phyloP scores from a whole-genome alignment of 2,329 filamentous ascomycete species.

The Onygenales sp. region DNA sequence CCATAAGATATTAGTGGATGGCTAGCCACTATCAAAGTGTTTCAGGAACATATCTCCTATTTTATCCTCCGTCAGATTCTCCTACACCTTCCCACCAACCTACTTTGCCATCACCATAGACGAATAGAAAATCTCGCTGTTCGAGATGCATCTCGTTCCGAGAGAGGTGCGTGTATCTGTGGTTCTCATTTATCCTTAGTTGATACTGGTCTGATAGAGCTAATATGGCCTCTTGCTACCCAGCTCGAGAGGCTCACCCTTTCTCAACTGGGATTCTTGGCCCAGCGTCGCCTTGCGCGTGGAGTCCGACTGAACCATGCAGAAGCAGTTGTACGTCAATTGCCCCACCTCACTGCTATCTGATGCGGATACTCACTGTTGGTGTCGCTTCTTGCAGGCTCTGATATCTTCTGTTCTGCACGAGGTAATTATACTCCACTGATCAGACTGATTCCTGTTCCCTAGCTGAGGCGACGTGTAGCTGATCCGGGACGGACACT shows the following conservation, averaged over 20 bases:
- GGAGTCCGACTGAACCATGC: slow-evolving; percentile 84
- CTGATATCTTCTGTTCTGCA: slow-evolving; percentile 77
- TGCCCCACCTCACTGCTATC: background rate
- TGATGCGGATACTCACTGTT: background rate
- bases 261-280: slow-evolving; percentile 76
- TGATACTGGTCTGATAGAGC: no score
- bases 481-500: slow-evolving; percentile 91
- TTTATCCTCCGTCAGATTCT: no score
- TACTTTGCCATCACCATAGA: no score
- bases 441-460: slow-evolving; percentile 3
- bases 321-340: slow-evolving; percentile 60
- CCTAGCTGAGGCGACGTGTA: slow-evolving; percentile 18
- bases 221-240: background rate
- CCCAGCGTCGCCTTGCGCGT: slow-evolving; percentile 77
- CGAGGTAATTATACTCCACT: slow-evolving; percentile 45
- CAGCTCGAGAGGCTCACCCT: slow-evolving; percentile 95
- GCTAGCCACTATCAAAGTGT: no score
- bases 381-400: slow-evolving; percentile 16
- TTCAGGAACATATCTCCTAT: no score
- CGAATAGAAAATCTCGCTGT: no score
- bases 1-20: no score
- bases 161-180: background rate
- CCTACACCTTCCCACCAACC: no score
- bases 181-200: background rate
- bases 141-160: slow-evolving; percentile 1